These are phyloP conservation scores for Aspergillus hancockii DNA, from an alignment of 495 filamentous ascomycete genomes.

Conservation along the genomic window DNA sequence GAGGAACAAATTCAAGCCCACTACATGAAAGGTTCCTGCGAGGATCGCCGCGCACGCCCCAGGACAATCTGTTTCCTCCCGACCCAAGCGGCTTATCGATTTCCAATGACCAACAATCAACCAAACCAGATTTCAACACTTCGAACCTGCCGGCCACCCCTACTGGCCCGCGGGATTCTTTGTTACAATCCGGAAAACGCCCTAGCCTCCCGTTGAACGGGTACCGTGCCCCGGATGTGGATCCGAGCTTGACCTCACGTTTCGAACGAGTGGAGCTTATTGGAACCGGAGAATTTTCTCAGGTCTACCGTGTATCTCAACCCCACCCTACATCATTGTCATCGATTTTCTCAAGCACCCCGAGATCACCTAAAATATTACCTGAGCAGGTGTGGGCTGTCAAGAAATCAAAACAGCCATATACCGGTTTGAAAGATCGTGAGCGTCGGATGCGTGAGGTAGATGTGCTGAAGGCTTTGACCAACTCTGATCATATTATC, in stretches of 20 bases:
- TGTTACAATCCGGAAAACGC: constrained; percentile 48
- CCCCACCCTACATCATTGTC: constrained; percentile 42
- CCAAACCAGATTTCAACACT: constrained; percentile 43
- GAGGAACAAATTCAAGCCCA: constrained; percentile 34
- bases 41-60: constrained; percentile 76
- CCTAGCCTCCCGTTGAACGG: constrained; percentile 55
- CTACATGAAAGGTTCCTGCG: constrained; percentile 45
- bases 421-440: constrained; percentile 71
- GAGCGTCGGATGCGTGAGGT: constrained; percentile 80
- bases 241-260: constrained; percentile 63
- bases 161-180: constrained; percentile 66
- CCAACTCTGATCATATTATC: constrained; percentile 77
- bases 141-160: constrained; percentile 73
- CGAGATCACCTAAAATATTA: constrained; percentile 42
- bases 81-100: constrained; percentile 82
- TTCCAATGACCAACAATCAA: constrained; percentile 49
- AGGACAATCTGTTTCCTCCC: constrained; percentile 70
- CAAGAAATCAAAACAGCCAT: constrained; percentile 86
- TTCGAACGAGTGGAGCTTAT: constrained; percentile 77
- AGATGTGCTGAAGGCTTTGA: constrained; percentile 67
- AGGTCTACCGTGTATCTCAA: constrained; percentile 78
- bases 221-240: constrained; percentile 64
- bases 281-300: constrained; percentile 88
- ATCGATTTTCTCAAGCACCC: constrained; percentile 45
- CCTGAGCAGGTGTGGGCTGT: constrained; percentile 76